Percentiles rank a stretch among this genome's conserved stretches.
Evolutionary conservation across 2,329 filamentous ascomycete genomes (phyloP).

Genomic region (Alternaria gaisen): DNA sequence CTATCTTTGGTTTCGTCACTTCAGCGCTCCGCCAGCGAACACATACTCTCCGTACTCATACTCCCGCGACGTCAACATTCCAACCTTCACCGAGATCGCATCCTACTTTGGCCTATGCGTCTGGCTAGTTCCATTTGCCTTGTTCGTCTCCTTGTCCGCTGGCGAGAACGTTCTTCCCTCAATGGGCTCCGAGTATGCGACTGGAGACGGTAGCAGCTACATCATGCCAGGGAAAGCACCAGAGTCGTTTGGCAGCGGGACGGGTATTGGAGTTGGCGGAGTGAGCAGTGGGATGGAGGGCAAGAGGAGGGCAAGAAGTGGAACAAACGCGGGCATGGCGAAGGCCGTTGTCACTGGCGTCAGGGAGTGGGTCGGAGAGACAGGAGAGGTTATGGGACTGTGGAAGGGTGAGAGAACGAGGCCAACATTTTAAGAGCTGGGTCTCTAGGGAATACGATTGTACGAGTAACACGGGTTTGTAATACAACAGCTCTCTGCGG

Average conservation of each 20-base stretch:
- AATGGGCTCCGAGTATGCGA: slow-evolving; percentile 81
- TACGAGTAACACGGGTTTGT: slow-evolving; percentile 19
- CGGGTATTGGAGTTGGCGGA: slow-evolving; percentile 43
- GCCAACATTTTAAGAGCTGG: slow-evolving; percentile 44
- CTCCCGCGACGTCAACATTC: slow-evolving; percentile 71
- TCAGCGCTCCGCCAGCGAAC: slow-evolving; percentile 68
- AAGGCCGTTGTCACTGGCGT: slow-evolving; percentile 67
- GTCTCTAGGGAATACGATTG: slow-evolving; percentile 13
- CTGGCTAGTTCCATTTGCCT: slow-evolving; percentile 93
- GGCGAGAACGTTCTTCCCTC: slow-evolving; percentile 94
- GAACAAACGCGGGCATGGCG: slow-evolving; percentile 65
- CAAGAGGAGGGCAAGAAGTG: slow-evolving; percentile 57
- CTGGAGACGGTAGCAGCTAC: slow-evolving; percentile 64
- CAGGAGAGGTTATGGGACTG: slow-evolving; percentile 68
- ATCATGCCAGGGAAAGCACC: slow-evolving; percentile 55
- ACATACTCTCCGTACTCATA: slow-evolving; percentile 65
- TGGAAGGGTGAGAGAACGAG: slow-evolving; percentile 68
- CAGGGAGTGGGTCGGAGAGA: slow-evolving; percentile 70
- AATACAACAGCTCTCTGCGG: not conserved
- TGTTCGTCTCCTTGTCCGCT: slow-evolving; percentile 93
- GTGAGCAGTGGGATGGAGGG: slow-evolving; percentile 32
- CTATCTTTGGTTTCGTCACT: slow-evolving; percentile 95
- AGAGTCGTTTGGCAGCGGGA: slow-evolving; percentile 28
- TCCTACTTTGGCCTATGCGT: slow-evolving; percentile 96
- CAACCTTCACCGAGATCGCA: slow-evolving; percentile 91